phyloP scores from a whole-genome alignment of 306 rosid species.

The Begonia peltatifolia region DNA sequence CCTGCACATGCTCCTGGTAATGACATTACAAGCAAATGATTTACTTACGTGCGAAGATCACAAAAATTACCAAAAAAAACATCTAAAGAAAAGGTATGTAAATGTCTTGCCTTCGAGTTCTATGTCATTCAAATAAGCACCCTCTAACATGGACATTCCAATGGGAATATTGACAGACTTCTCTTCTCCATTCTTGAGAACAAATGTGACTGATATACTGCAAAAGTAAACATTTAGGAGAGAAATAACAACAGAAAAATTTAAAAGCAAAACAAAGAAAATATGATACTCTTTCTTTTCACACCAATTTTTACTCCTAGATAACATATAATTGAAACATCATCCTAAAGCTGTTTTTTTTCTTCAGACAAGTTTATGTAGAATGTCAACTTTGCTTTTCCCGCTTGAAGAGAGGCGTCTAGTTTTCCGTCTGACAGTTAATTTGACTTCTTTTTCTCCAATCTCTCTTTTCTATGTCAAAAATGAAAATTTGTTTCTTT shows the following conservation, averaged over 20 bases:
- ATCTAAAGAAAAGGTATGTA: not conserved
- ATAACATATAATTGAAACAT: too few relatives aligned
- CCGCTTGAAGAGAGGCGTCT: too few relatives aligned
- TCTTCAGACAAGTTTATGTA: too few relatives aligned
- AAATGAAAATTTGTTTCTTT: too few relatives aligned
- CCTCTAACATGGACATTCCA: constrained; percentile 94
- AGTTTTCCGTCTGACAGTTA: too few relatives aligned
- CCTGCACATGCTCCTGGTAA: too few relatives aligned
- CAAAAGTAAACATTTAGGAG: constrained; percentile 11
- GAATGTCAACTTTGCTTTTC: too few relatives aligned
- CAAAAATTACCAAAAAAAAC: too few relatives aligned
- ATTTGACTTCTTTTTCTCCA: too few relatives aligned
- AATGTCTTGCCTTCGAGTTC: constrained; percentile 79
- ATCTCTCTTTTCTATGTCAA: too few relatives aligned
- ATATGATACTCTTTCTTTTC: not conserved
- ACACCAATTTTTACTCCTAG: too few relatives aligned
- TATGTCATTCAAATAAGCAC: constrained; percentile 91
- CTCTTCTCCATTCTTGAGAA: constrained; percentile 80
- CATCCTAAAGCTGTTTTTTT: too few relatives aligned
- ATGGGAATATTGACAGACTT: constrained; percentile 51
- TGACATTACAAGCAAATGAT: constrained; percentile 60
- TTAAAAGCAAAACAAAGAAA: not conserved
- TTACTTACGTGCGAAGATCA: not conserved
- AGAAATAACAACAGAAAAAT: constrained; percentile 11
- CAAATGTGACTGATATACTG: constrained; percentile 91